phyloP scores from a whole-genome alignment of 352 stramenopile species.

The Phytophthora lateralis region DNA sequence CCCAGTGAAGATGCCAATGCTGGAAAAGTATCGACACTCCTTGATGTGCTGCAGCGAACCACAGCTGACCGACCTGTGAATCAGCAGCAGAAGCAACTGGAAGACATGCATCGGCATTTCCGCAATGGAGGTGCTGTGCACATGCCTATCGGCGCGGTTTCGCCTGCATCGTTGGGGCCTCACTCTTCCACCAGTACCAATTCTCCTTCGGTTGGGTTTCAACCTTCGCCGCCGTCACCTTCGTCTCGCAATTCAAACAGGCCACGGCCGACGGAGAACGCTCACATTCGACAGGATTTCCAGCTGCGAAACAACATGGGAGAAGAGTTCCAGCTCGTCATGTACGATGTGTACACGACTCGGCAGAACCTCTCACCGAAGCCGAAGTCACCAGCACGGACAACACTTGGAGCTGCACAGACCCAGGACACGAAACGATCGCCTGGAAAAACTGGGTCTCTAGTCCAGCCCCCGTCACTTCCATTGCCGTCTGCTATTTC shows the following conservation, averaged over 20 bases:
- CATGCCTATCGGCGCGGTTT: slow-evolving; percentile 35
- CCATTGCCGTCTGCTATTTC: slow-evolving; percentile 7
- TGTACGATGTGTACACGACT: slow-evolving; percentile 63
- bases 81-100: slow-evolving; percentile 46
- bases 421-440: not conserved
- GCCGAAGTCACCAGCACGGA: slow-evolving; percentile 4
- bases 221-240: slow-evolving; percentile 2
- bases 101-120: slow-evolving; percentile 64
- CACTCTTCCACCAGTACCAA: slow-evolving; percentile 5
- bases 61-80: slow-evolving; percentile 11
- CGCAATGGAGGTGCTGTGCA: slow-evolving; percentile 61
- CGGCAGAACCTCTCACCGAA: slow-evolving; percentile 18
- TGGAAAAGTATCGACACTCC: slow-evolving; percentile 24
- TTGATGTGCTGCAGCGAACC: slow-evolving; percentile 30
- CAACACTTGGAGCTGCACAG: not conserved
- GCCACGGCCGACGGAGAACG: slow-evolving; percentile 7
- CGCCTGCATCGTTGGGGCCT: not conserved
- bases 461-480: not conserved
- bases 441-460: not conserved
- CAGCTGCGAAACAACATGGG: slow-evolving; percentile 48
- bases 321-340: slow-evolving; percentile 62
- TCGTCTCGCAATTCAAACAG: slow-evolving; percentile 6
- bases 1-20: not conserved
- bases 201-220: slow-evolving; percentile 10
- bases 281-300: slow-evolving; percentile 30